Evolutionary conservation across 2,329 filamentous ascomycete genomes (phyloP), one percentile per base, ranked within the genome.

Genomic region (Mycosphaerella arachidis): DNA sequence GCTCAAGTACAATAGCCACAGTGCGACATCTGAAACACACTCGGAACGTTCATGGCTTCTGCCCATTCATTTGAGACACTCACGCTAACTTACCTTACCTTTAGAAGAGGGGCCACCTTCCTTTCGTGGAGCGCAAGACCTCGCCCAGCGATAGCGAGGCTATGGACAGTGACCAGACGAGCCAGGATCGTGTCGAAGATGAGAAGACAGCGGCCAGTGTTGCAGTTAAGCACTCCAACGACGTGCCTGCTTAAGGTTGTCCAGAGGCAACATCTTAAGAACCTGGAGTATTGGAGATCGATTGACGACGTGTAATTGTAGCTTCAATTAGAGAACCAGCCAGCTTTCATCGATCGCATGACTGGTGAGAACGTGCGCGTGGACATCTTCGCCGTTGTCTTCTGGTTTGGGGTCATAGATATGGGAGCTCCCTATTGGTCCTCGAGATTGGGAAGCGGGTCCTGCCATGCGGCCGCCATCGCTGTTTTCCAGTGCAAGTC

Each of bases 31-130:
- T 24, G 24, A 24, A 3, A 24, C 24, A 24, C 24, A 24, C 24
- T 24, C 24, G 3, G 24, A 24, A 3, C 24, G 24, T 3, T 24
- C 3, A 24, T 24, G 24, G 24, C 24, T 24, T 24, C 24, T 24
- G 24, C 24, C 24, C 24, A 24, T 24, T 24, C 24, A 24, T 24
- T 24, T 24, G 24, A 24, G 24, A 24, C 24, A 24, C 24, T 3
- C 24, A 24, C 2, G 24, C 24, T 24, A 24, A 24, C 3, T 3
- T 24, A 24, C 24, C 24, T 24, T 24, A 24, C 24, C 24, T 24
- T 24, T 24, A 24, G 76, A 76, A 74, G 59, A 78, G 77, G 8
- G 81, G 81, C 3, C 77, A 77, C 61, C 77, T 75, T 66, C 80
- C 81, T 30, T 71, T 79, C 33, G 71, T 75, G 72, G 77, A 74